These are phyloP conservation scores for Aspergillus calidoustus DNA, from an alignment of 2,329 filamentous ascomycete genomes.

Conservation along the genomic window DNA sequence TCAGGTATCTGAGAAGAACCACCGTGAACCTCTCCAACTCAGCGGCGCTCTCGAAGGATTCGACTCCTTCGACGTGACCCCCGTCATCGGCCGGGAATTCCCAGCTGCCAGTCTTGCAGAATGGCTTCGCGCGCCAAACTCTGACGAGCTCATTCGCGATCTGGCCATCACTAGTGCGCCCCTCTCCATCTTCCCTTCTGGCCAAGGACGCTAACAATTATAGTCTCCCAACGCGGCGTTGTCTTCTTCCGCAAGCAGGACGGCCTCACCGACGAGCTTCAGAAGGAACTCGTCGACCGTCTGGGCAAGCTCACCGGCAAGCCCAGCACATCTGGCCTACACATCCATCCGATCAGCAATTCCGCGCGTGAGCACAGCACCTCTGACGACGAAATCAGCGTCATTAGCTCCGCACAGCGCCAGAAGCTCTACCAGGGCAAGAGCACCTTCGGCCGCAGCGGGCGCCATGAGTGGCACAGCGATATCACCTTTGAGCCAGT, in stretches of 20 bases:
- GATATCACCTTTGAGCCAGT: constrained; percentile 56
- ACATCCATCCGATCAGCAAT: constrained; percentile 55
- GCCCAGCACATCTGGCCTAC: constrained; percentile 50
- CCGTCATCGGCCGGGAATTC: constrained; percentile 57
- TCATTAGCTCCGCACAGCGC: constrained; percentile 51
- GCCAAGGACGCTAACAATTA: constrained; percentile 21
- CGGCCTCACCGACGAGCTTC: constrained; percentile 53
- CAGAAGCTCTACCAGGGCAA: constrained; percentile 45
- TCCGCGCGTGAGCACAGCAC: constrained; percentile 52
- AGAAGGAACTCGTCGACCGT: constrained; percentile 58
- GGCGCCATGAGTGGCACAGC: constrained; percentile 52
- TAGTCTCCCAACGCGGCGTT: constrained; percentile 58
- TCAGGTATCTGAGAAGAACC: constrained; percentile 21
- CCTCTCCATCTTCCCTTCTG: not conserved
- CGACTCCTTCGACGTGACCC: constrained; percentile 55
- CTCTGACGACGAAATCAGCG: constrained; percentile 55
- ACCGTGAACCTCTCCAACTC: constrained; percentile 41
- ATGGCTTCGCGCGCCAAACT: constrained; percentile 45
- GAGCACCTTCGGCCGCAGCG: constrained; percentile 30
- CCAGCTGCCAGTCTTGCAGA: constrained; percentile 53
- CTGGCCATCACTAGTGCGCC: constrained; percentile 40
- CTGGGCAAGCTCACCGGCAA: constrained; percentile 54
- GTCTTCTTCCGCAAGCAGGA: constrained; percentile 60
- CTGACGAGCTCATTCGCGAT: constrained; percentile 41
- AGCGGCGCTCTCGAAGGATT: constrained; percentile 50